A percentile compares a stretch with the other conserved stretches of the same genome.
Conservation (phyloP, 805 yeast species). For the Wickerhamomyces strasburgensis region DNA sequence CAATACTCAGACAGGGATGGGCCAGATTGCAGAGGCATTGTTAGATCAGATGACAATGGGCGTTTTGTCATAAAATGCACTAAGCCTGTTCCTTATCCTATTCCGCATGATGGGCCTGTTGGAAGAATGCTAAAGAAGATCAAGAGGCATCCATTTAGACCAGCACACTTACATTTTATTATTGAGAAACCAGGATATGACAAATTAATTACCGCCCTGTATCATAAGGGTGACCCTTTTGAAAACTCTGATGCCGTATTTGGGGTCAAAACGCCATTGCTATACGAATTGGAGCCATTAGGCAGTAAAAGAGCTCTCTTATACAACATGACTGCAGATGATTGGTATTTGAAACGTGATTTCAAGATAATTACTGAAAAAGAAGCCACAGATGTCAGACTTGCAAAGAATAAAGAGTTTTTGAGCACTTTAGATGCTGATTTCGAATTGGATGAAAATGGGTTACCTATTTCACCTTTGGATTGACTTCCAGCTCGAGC, state of each 20-base stretch:
- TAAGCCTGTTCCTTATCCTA: conserved; percentile 34
- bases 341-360: no score
- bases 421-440: no score
- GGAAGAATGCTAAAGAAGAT: conserved; percentile 29
- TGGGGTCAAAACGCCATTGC: conserved; percentile 34
- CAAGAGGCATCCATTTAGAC: conserved; percentile 35
- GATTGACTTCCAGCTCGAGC: no score
- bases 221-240: conserved; percentile 28
- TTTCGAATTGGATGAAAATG: no score
- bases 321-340: no score
- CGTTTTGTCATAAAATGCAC: conserved; percentile 26
- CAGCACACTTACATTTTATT: conserved; percentile 30
- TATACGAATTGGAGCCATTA: no score
- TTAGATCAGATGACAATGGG: conserved; percentile 26
- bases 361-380: no score
- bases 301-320: no score
- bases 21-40: conserved; percentile 28
- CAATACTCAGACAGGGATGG: conserved; percentile 34
- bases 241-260: conserved; percentile 32
- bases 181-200: conserved; percentile 26
- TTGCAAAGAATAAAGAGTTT: no score
- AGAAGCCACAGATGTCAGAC: no score
- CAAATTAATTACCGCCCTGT: conserved; percentile 30
- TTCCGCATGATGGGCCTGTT: conserved; percentile 37
- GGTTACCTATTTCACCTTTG: no score